Base-by-base conservation (phyloP, 495 filamentous ascomycete genomes). In the Umbilicaria muhlenbergii region DNA sequence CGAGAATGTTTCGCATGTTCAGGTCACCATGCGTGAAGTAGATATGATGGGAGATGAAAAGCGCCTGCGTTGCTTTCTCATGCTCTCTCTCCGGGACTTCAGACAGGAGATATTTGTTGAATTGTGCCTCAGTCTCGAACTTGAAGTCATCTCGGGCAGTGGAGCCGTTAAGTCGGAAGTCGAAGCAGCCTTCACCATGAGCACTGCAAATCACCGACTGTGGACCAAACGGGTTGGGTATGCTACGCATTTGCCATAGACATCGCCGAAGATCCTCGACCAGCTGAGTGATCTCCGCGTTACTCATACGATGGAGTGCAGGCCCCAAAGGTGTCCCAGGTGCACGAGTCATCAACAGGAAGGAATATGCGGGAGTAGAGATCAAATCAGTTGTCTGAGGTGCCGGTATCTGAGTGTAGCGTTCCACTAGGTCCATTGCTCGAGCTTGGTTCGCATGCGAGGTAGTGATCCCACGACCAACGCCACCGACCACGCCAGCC, bases 21-120 rank as follows among this genome's bases (percentile, higher is more conserved):
- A 61, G 41, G 43, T 61, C 58, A 1, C 43, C 44, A 41, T 59
- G 60, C 12, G 58, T 58, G 36, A 61, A 61, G n/a, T 42, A 40
- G 10, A 44, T 54, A 2, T 39, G 38, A 24, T 48, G 47, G 7
- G 4, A 12, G 13, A 36, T 36, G 18, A 14, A 32, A 18, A 50
- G 43, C 3, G 43, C 31, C 2, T 38, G 34, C 2, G 44, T 12
- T n/a, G 50, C 39, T 0, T 49, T 42, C 1, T 46, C 36, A 15
- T 17, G 38, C 18, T 32, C 28, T 31, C 33, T 17, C 28, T 16
- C 38, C 2, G 42, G 19, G 3, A 35, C 38, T 34, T 42, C 37
- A n/a, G 38, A 41, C 15, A 38, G 12, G 19, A 55, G 55, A 40
- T 45, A 41, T 14, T 31, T 14, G 15, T 55, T 51, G 45, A 58